Conservation (phyloP, 2,329 filamentous ascomycete genomes). For the Aureobasidium namibiae region DNA sequence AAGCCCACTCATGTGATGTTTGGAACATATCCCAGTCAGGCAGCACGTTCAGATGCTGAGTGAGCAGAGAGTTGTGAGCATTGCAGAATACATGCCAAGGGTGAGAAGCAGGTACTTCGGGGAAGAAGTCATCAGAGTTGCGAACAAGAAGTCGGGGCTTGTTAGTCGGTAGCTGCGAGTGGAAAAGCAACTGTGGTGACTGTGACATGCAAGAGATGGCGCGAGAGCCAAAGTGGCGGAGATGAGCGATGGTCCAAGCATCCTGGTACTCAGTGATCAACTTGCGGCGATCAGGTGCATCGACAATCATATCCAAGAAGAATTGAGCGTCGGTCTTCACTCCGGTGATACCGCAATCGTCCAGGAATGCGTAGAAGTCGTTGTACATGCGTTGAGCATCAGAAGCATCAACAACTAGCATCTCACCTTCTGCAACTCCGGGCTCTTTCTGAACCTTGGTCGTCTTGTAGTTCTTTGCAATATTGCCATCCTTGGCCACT, state of each 20-base stretch:
- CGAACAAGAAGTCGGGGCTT: constrained; percentile 66
- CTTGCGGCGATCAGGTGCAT: constrained; percentile 59
- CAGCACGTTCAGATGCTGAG: constrained; percentile 74
- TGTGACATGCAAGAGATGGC: constrained; percentile 94
- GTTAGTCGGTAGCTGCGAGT: constrained; percentile 70
- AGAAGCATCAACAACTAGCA: constrained; percentile 64
- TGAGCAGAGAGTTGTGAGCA: constrained; percentile 78
- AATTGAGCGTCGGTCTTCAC: constrained; percentile 95
- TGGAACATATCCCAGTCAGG: constrained; percentile 80
- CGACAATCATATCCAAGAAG: constrained; percentile 67
- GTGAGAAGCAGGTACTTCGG: constrained; percentile 69
- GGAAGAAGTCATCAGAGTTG: constrained; percentile 91
- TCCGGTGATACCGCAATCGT: constrained; percentile 64
- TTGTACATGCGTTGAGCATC: constrained; percentile 73
- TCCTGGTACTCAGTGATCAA: constrained; percentile 74
- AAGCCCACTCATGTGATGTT: constrained; percentile 59
- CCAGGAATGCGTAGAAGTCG: constrained; percentile 84
- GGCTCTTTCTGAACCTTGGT: constrained; percentile 47
- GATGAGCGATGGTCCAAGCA: constrained; percentile 70
- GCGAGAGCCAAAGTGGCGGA: constrained; percentile 69
- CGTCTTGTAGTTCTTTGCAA: constrained; percentile 74
- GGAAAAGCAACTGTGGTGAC: constrained; percentile 76
- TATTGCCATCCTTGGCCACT: constrained; percentile 63
- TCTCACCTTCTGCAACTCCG: constrained; percentile 53
- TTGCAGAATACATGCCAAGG: constrained; percentile 95